A percentile compares a stretch with the other conserved stretches of the same genome.
Evolutionary conservation across 768 basidiomycete species (phyloP).

Genomic region (Lentinula lateritia): DNA sequence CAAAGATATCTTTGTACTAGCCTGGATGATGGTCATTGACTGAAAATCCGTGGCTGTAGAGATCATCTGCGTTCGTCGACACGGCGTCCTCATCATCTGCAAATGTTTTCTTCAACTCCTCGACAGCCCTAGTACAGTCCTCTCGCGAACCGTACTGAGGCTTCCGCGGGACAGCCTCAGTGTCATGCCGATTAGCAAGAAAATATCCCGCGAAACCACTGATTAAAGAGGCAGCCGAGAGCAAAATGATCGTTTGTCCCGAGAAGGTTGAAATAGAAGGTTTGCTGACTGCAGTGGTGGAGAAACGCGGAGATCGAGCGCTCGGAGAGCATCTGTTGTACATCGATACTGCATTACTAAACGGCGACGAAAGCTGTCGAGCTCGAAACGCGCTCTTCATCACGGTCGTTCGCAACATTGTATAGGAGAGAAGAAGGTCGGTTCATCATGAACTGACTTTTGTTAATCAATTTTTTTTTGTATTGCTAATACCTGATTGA

Average conservation of each 20-base stretch:
- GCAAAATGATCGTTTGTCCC: not conserved
- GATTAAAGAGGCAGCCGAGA: not conserved
- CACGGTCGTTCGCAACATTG: not conserved
- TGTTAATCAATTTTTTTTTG: too few relatives aligned
- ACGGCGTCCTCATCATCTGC: conserved; percentile 36
- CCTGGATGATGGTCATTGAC: conserved; percentile 63
- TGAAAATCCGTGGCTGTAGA: conserved; percentile 59
- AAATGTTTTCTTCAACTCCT: conserved; percentile 44
- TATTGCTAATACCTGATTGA: not conserved
- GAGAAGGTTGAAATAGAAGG: not conserved
- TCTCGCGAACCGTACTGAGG: conserved; percentile 38
- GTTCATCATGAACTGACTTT: too few relatives aligned
- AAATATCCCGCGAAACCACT: not conserved
- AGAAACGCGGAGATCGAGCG: not conserved
- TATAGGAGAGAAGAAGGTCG: not conserved
- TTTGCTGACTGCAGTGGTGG: not conserved
- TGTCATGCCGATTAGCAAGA: not conserved
- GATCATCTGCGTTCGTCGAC: conserved; percentile 43
- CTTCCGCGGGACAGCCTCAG: not conserved
- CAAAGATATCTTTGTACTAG: conserved; percentile 35
- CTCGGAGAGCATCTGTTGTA: not conserved
- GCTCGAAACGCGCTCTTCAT: not conserved
- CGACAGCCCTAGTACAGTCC: conserved; percentile 47
- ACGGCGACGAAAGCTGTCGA: not conserved
- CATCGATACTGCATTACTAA: too few relatives aligned